Conservation (phyloP, 2,329 filamentous ascomycete species). For the Hirsutella rhossiliensis region DNA sequence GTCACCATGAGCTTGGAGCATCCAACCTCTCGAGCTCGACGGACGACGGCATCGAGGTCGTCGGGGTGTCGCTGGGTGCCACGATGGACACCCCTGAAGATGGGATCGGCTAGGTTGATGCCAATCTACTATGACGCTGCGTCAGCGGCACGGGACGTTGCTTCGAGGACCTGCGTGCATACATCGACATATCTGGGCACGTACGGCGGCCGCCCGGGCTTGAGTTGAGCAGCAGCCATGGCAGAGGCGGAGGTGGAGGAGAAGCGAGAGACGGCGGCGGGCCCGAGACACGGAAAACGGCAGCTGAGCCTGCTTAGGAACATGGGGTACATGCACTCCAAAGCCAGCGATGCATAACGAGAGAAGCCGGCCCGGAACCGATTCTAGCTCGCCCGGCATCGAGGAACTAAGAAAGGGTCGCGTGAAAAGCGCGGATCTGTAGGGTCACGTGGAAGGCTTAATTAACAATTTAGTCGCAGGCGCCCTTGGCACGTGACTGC, state of each 20-base stretch:
- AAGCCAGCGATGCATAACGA: no score
- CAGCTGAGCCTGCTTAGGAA: background rate
- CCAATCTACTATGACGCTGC: constrained; percentile 48
- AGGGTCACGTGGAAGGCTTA: no score
- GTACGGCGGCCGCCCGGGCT: constrained; percentile 11
- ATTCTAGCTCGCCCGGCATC: no score
- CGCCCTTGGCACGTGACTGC: constrained; percentile 9
- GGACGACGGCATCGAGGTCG: constrained; percentile 66
- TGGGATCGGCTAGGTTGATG: constrained; percentile 90
- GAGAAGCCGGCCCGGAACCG: no score
- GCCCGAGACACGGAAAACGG: background rate
- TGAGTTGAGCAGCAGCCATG: constrained; percentile 11
- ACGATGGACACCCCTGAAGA: constrained; percentile 77
- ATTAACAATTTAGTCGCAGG: no score
- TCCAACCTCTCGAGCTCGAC: constrained; percentile 64
- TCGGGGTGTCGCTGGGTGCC: constrained; percentile 63
- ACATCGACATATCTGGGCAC: constrained; percentile 51
- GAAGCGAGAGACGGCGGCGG: background rate
- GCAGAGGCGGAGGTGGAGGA: background rate
- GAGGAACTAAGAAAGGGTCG: no score
- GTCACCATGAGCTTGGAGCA: constrained; percentile 89
- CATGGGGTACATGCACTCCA: background rate
- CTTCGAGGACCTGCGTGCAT: constrained; percentile 12
- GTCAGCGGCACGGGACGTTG: constrained; percentile 1
- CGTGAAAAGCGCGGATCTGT: no score